Evolutionary conservation across 164 flowering plant genomes (phyloP).

Genomic region (Amborella trichopoda): DNA sequence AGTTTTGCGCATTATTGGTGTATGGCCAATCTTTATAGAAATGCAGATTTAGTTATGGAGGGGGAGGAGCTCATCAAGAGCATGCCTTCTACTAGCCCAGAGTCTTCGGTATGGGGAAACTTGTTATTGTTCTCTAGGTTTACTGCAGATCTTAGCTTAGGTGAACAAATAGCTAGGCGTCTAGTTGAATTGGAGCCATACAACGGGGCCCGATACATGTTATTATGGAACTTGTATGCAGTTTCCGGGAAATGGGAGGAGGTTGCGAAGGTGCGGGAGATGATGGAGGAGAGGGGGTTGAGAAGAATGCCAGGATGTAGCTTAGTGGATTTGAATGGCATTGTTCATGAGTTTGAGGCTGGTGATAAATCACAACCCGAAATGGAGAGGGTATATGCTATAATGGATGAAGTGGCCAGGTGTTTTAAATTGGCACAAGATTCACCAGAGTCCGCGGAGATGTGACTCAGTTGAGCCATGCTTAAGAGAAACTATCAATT

Average conservation of each 20-base stretch:
- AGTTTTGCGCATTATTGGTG: slow-evolving; percentile 81
- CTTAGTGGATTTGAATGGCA: slow-evolving; percentile 45
- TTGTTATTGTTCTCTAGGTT: slow-evolving; percentile 48
- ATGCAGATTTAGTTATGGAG: slow-evolving; percentile 33
- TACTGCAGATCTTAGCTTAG: slow-evolving; percentile 27
- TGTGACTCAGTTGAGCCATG: too few relatives aligned
- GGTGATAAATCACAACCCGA: slow-evolving; percentile 13
- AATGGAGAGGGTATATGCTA: background rate
- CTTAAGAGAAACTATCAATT: too few relatives aligned
- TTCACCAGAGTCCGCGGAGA: too few relatives aligned
- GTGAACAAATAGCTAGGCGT: slow-evolving; percentile 39
- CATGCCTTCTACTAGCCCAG: slow-evolving; percentile 21
- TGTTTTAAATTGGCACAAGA: too few relatives aligned
- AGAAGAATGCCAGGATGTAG: slow-evolving; percentile 27
- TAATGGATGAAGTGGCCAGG: background rate
- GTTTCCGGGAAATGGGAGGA: slow-evolving; percentile 59
- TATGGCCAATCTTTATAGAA: slow-evolving; percentile 57
- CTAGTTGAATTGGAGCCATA: slow-evolving; percentile 46
- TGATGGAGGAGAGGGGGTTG: slow-evolving; percentile 26
- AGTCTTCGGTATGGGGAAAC: slow-evolving; percentile 36
- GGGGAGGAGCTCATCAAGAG: slow-evolving; percentile 36
- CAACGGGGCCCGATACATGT: slow-evolving; percentile 26
- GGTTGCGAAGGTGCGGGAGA: slow-evolving; percentile 34
- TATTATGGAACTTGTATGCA: slow-evolving; percentile 49
- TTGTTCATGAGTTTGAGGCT: slow-evolving; percentile 34